Base-by-base conservation (phyloP, 2,329 filamentous ascomycete species). In the Coniochaeta sp. region DNA sequence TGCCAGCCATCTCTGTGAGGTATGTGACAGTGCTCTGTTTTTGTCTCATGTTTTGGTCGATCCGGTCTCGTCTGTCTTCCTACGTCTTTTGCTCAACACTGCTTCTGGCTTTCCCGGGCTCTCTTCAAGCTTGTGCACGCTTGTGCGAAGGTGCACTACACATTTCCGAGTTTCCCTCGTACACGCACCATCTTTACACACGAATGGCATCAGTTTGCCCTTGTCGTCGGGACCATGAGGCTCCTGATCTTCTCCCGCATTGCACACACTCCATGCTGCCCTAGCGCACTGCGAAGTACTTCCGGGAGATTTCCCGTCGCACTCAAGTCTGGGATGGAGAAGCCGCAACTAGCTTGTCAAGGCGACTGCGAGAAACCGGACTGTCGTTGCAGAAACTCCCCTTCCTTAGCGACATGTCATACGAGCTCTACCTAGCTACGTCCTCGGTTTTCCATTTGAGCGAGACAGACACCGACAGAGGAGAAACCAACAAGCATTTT, bases 401-500 rank as follows among this genome's bases (percentile, higher is more conserved):
- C n/a, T n/a, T n/a, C n/a, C n/a, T n/a, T n/a, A n/a, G 44, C 5
- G 22, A 52, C n/a, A 52, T 28, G 47, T 28, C 47, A n/a, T 47
- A 22, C 42, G 24, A 8, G 14, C 22, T 24, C 19, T 9, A 10
- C 22, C 42, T 47, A 19, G 38, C 42, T 22, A 47, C 22, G 8
- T 28, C 14, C 36, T 14, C 22, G 7, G 55, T 7, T 34, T 24
- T 34, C 17, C 47, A 12, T 47, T 52, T 52, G 56, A 22, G 54
- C 19, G 38, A 54, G 30, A 32, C 42, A 54, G 30, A 32, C 42
- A 26, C n/a, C 52, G 32, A n/a, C 52, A 36, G 38, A 54, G 55
- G 22, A 55, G 24, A 28, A 24, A 52, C 22, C 22, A 52, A 52
- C 22, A 10, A 52, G 24, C 38, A 55, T 62, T 64, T 66, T 65